These are phyloP conservation scores for Celoporthe dispersa DNA, from an alignment of 2,329 filamentous ascomycete genomes.

Conservation along the genomic window DNA sequence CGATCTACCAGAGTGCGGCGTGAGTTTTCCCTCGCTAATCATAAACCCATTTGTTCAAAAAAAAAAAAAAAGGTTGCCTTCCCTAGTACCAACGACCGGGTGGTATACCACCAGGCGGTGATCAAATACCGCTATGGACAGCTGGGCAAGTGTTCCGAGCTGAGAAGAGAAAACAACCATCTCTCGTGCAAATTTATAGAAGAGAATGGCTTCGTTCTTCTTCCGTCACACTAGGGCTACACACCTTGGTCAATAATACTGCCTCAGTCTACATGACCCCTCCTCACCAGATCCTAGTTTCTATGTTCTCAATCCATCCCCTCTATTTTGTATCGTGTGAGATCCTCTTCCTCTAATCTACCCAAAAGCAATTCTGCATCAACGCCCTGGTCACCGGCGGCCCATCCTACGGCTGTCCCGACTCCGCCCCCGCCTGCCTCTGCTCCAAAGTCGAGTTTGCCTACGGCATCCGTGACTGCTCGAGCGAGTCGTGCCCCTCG, in stretches of 20 bases:
- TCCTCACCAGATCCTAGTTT: too few relatives aligned
- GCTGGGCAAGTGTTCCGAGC: too few relatives aligned
- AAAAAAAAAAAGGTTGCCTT: too few relatives aligned
- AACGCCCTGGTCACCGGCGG: constrained; percentile 55
- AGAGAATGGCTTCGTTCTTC: too few relatives aligned
- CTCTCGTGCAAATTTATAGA: too few relatives aligned
- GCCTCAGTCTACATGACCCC: background rate
- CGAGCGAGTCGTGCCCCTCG: constrained; percentile 45
- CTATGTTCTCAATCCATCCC: background rate
- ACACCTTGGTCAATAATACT: too few relatives aligned
- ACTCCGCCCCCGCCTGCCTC: constrained; percentile 44
- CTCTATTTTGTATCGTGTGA: background rate
- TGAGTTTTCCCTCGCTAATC: background rate
- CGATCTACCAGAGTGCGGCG: constrained; percentile 9
- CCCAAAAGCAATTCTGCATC: constrained; percentile 51
- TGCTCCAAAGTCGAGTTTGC: constrained; percentile 52
- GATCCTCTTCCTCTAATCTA: background rate
- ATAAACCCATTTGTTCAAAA: background rate
- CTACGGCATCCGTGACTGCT: constrained; percentile 57
- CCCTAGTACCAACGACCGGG: too few relatives aligned
- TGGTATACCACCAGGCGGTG: too few relatives aligned
- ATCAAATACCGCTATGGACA: too few relatives aligned
- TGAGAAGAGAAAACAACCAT: too few relatives aligned
- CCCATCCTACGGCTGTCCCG: constrained; percentile 48
- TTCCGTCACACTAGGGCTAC: too few relatives aligned